Conservation (phyloP, 345 rosid genomes). For the Eucalyptus marginata region DNA sequence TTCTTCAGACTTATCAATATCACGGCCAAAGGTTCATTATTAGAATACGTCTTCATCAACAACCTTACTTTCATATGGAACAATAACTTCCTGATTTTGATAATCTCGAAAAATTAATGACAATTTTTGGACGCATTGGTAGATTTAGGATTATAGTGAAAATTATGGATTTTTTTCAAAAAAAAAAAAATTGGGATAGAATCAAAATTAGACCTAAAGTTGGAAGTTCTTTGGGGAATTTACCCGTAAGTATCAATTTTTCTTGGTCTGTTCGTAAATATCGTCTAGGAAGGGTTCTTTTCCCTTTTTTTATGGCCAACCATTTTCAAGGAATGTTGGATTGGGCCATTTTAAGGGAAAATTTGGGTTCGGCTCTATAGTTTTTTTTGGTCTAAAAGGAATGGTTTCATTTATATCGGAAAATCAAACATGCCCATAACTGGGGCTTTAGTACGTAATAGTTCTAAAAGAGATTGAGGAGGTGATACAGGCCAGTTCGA, state of each 20-base stretch:
- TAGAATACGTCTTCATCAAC: fast-evolving
- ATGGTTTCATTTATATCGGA: too few relatives aligned
- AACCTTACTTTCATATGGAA: neutral
- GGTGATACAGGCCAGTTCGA: too few relatives aligned
- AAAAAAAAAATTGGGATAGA: fast-evolving
- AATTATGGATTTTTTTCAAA: neutral
- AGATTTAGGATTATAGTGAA: neutral
- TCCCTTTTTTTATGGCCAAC: neutral
- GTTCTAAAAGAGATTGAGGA: too few relatives aligned
- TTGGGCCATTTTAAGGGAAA: neutral
- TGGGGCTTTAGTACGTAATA: too few relatives aligned
- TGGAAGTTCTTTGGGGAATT: neutral
- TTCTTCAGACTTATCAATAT: neutral
- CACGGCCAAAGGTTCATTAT: neutral
- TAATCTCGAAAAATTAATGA: fast-evolving
- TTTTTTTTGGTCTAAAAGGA: neutral
- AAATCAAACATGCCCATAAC: too few relatives aligned
- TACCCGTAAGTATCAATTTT: neutral
- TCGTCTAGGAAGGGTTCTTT: neutral
- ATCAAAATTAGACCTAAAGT: neutral
- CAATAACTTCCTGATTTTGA: neutral
- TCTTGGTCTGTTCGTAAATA: neutral
- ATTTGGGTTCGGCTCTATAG: neutral
- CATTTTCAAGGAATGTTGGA: neutral
- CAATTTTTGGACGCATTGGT: fast-evolving